These are phyloP conservation scores for Camellia oleifera DNA, from an alignment of 179 eudicot genomes.

Conservation along the genomic window DNA sequence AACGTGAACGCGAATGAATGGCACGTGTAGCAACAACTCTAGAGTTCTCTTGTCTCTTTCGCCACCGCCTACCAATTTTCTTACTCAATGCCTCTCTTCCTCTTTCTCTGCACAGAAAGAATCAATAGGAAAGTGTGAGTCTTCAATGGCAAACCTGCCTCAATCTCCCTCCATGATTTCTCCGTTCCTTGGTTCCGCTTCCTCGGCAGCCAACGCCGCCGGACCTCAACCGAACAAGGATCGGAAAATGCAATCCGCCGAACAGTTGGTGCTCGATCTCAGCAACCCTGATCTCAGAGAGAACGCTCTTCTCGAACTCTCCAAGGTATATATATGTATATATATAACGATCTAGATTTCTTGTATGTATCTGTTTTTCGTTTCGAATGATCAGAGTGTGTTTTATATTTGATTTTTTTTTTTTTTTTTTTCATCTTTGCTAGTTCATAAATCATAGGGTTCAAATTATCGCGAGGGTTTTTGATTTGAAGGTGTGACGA, in stretches of 20 bases:
- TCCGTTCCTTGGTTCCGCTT: conserved; percentile 40
- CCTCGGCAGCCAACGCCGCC: conserved; percentile 20
- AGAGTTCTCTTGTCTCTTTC: background rate
- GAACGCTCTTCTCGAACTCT: conserved; percentile 90
- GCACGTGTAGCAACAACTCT: background rate
- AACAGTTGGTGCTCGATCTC: conserved; percentile 80
- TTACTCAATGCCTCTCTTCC: background rate
- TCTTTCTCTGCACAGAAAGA: background rate
- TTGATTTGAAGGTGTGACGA: background rate
- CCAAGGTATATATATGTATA: conserved; percentile 53
- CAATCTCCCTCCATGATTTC: conserved; percentile 54
- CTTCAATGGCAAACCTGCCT: conserved; percentile 53
- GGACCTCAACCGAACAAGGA: conserved; percentile 35
- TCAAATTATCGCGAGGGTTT: background rate
- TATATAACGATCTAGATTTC: background rate
- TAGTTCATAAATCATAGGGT: background rate
- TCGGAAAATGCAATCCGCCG: conserved; percentile 82
- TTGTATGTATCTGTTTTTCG: background rate
- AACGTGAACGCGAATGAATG: background rate
- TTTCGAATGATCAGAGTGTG: background rate
- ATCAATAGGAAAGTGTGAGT: background rate
- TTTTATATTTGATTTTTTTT: too few relatives aligned
- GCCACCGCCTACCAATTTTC: background rate
- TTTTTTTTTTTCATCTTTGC: background rate
- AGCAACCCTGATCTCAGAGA: conserved; percentile 89